Evolutionary conservation across 1,284 basidiomycete genomes (phyloP).

Genomic region (Trametes hirsuta): DNA sequence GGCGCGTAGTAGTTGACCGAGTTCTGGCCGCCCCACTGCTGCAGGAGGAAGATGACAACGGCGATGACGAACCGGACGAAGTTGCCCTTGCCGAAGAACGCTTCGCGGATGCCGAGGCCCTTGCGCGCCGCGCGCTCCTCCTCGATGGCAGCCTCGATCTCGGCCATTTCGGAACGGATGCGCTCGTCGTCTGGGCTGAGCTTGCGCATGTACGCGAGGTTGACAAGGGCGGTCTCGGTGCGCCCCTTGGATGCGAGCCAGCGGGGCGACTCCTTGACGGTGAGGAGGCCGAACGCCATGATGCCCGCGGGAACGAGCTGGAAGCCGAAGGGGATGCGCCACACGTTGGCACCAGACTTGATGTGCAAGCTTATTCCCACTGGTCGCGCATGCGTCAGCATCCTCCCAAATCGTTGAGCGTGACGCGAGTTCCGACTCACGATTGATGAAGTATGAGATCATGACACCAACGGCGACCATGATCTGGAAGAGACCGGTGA

Average conservation of each 20-base stretch:
- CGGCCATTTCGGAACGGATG: slow-evolving; percentile 57
- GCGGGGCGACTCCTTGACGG: slow-evolving; percentile 56
- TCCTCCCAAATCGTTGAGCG: background rate
- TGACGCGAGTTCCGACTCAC: slow-evolving; percentile 40
- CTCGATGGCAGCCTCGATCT: slow-evolving; percentile 68
- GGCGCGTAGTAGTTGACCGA: slow-evolving; percentile 80
- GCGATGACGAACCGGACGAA: slow-evolving; percentile 71
- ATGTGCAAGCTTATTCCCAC: slow-evolving; percentile 66
- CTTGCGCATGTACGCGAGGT: slow-evolving; percentile 61
- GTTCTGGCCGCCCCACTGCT: slow-evolving; percentile 69
- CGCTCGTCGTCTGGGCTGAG: slow-evolving; percentile 47
- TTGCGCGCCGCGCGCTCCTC: slow-evolving; percentile 63
- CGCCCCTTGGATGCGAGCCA: slow-evolving; percentile 41
- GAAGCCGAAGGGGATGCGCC: slow-evolving; percentile 77
- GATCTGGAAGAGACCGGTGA: slow-evolving; percentile 81
- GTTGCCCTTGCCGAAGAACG: slow-evolving; percentile 78
- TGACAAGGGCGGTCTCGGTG: slow-evolving; percentile 35
- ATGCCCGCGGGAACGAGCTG: slow-evolving; percentile 80
- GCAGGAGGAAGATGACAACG: slow-evolving; percentile 60
- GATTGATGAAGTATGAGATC: slow-evolving; percentile 79
- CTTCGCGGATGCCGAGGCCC: slow-evolving; percentile 60
- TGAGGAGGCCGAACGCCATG: slow-evolving; percentile 73
- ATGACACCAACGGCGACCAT: slow-evolving; percentile 79
- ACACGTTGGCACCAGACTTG: slow-evolving; percentile 50
- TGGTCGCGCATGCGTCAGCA: slow-evolving; percentile 29